These are phyloP conservation scores for Apiotrichum veenhuisii DNA, from an alignment of 1,284 basidiomycete genomes.

Conservation along the genomic window DNA sequence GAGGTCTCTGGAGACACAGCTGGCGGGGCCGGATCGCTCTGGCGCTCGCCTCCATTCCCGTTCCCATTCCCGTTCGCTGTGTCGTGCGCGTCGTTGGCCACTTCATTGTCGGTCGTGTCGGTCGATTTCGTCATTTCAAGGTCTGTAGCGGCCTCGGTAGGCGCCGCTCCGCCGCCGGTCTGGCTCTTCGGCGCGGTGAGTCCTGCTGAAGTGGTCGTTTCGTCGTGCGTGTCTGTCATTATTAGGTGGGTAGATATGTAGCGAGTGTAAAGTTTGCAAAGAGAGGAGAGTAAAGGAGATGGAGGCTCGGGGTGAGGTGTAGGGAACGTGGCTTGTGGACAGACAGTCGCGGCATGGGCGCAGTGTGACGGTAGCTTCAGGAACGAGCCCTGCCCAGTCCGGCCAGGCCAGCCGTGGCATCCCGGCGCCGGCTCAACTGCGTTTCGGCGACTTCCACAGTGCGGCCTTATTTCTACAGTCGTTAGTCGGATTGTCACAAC, in stretches of 20 bases:
- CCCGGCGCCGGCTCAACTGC: too few relatives aligned
- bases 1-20: background rate
- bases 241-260: background rate
- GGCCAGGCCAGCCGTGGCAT: too few relatives aligned
- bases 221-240: background rate
- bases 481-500: too few relatives aligned
- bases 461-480: too few relatives aligned
- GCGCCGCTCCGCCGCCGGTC: background rate
- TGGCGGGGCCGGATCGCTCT: background rate
- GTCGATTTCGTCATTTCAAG: background rate
- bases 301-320: too few relatives aligned
- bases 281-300: background rate
- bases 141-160: background rate
- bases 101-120: background rate
- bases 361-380: too few relatives aligned
- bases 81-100: background rate
- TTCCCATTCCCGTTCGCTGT: too few relatives aligned
- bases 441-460: too few relatives aligned
- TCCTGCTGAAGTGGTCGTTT: background rate
- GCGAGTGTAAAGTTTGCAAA: background rate
- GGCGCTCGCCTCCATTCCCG: background rate
- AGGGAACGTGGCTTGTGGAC: background rate
- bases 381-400: too few relatives aligned
- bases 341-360: too few relatives aligned
- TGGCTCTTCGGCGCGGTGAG: background rate